These are phyloP conservation scores for Herpotrichia juniperi DNA, from an alignment of 2,329 filamentous ascomycete species.

Conservation along the genomic window DNA sequence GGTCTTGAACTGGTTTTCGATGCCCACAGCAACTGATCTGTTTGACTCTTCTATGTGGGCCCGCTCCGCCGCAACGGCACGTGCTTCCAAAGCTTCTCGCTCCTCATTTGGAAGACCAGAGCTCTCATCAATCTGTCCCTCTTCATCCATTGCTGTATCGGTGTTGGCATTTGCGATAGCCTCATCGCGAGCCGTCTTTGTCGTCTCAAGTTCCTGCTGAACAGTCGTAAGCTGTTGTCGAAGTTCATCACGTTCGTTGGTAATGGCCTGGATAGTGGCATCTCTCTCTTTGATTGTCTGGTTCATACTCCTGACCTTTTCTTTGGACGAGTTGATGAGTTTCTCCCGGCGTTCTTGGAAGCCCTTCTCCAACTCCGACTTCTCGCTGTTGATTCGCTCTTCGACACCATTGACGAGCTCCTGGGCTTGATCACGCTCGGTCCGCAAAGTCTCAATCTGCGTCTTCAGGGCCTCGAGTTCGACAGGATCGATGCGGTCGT, in stretches of 20 bases:
- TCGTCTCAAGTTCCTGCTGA: constrained; percentile 58
- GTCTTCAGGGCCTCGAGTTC: constrained; percentile 90
- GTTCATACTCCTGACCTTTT: constrained; percentile 67
- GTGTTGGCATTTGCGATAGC: constrained; percentile 56
- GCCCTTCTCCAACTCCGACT: constrained; percentile 21
- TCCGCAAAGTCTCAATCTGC: constrained; percentile 63
- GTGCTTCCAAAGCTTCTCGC: constrained; percentile 42
- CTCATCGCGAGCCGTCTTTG: constrained; percentile 69
- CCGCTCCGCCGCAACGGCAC: constrained; percentile 48
- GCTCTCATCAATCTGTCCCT: constrained; percentile 52
- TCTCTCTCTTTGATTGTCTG: constrained; percentile 63
- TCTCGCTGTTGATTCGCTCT: constrained; percentile 51
- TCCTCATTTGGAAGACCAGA: constrained; percentile 34
- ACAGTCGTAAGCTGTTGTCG: constrained; percentile 27
- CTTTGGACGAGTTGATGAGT: constrained; percentile 60
- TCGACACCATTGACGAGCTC: constrained; percentile 56
- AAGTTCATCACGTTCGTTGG: constrained; percentile 70
- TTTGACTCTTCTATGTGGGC: constrained; percentile 47
- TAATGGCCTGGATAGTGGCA: constrained; percentile 52
- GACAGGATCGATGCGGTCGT: constrained; percentile 91
- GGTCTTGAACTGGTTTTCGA: constrained; percentile 59
- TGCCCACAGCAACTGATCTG: constrained; percentile 41
- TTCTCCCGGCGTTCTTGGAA: constrained; percentile 54
- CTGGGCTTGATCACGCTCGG: constrained; percentile 61
- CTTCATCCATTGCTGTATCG: constrained; percentile 49